Percentiles rank a stretch among this genome's conserved stretches.
Evolutionary conservation across 1,284 basidiomycete genomes (phyloP).

Genomic region (Thecaphora thlaspeos): DNA sequence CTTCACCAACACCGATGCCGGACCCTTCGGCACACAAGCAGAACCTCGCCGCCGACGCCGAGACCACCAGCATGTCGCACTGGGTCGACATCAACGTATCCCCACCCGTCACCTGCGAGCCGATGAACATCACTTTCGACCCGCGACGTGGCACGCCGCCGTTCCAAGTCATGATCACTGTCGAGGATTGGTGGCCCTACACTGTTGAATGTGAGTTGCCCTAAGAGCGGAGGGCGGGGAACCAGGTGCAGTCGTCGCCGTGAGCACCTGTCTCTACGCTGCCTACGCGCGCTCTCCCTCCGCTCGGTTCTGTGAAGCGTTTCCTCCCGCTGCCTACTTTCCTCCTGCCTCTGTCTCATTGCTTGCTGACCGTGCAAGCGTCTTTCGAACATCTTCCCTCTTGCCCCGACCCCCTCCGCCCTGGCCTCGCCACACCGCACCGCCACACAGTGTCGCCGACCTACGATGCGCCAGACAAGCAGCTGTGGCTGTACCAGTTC

Average conservation of each 20-base stretch:
- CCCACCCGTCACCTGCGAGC: slow-evolving; percentile 32
- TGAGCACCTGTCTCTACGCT: too few relatives aligned
- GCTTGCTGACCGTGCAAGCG: too few relatives aligned
- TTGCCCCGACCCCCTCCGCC: too few relatives aligned
- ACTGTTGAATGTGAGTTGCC: slow-evolving; percentile 15
- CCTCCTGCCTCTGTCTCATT: too few relatives aligned
- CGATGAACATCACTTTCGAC: slow-evolving; percentile 45
- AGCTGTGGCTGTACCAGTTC: slow-evolving; percentile 39
- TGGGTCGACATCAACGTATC: slow-evolving; percentile 23
- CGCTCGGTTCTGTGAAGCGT: too few relatives aligned
- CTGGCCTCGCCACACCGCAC: neutral
- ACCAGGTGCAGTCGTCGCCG: too few relatives aligned
- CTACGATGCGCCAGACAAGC: slow-evolving; percentile 33
- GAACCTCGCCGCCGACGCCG: slow-evolving; percentile 14
- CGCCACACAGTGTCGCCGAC: slow-evolving; percentile 9
- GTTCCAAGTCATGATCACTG: slow-evolving; percentile 40
- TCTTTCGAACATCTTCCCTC: too few relatives aligned
- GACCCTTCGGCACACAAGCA: neutral
- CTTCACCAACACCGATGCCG: neutral
- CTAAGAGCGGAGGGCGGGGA: too few relatives aligned
- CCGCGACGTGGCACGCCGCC: slow-evolving; percentile 35
- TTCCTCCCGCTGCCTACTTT: too few relatives aligned
- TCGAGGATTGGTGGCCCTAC: slow-evolving; percentile 36
- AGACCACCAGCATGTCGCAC: slow-evolving; percentile 4
- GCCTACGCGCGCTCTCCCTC: too few relatives aligned